These are phyloP conservation scores for Nadsonia starkeyi-henricii DNA, from an alignment of 1,139 yeast species.

Conservation along the genomic window DNA sequence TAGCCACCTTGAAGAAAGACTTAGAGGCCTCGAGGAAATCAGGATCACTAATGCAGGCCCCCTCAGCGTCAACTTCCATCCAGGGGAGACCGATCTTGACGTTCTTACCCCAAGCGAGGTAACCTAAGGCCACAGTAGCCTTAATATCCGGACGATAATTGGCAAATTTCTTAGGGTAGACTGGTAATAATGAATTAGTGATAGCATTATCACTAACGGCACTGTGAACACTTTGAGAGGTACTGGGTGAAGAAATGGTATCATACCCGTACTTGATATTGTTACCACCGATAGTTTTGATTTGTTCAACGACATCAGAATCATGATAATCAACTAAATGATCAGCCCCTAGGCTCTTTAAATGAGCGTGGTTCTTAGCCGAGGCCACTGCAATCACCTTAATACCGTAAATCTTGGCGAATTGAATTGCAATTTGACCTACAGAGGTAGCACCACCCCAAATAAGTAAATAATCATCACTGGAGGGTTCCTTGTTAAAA, in stretches of 20 bases:
- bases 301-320: conserved; percentile 35
- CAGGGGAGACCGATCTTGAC: conserved; percentile 16
- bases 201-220: conserved; percentile 27
- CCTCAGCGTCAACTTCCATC: conserved; percentile 11
- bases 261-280: conserved; percentile 41
- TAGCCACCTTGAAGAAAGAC: conserved; percentile 19
- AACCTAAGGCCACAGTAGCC: conserved; percentile 24
- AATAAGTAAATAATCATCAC: conserved; percentile 27
- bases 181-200: conserved; percentile 22
- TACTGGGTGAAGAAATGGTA: conserved; percentile 29
- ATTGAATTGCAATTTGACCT: conserved; percentile 42
- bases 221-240: conserved; percentile 30
- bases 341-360: conserved; percentile 46
- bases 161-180: conserved; percentile 18
- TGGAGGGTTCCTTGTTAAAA: conserved; percentile 9
- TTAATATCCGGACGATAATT: conserved; percentile 12
- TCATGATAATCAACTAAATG: conserved; percentile 46
- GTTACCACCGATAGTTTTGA: conserved; percentile 30
- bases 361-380: conserved; percentile 28
- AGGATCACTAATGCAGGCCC: conserved; percentile 14
- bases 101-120: conserved; percentile 25
- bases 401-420: conserved; percentile 37
- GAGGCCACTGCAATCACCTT: conserved; percentile 44
- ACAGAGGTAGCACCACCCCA: conserved; percentile 55
- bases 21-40: conserved; percentile 8